Evolutionary conservation across 768 basidiomycete species (phyloP), one percentile per base, ranked within the genome.

Genomic region (Mycena galericulata): DNA sequence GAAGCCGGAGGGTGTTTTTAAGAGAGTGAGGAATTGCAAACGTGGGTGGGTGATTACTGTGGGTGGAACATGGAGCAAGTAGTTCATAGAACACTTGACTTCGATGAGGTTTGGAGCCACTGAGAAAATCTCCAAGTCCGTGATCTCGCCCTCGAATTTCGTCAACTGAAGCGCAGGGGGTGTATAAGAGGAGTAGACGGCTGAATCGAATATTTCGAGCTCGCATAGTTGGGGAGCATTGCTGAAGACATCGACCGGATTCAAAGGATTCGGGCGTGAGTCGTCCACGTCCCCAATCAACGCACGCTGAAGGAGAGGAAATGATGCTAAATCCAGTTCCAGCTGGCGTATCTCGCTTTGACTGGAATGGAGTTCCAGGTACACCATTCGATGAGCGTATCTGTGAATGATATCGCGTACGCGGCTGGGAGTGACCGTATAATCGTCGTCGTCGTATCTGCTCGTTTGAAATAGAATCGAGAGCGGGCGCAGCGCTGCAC

Each of bases 11-110:
- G 1, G 14, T 32, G 63, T 32, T 4, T 11, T 30, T 20, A 29
- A 29, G 29, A 66, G 36, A 45, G 56, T 51, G 29, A 66, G 38
- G 17, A 57, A 66, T 20, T 32, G 27, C 36, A 59, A 27, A 8
- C 49, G 26, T 6, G 8, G 34, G 14, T 36, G 34, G 14, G 14
- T 36, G 14, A 36, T 36, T 6, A 58, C 24, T 0, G 17, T 45
- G 7, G 20, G 24, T 5, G 11, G 9, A 8, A 29, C 26, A 4
- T 11, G 12, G 12, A 1, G 4, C 8, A 36, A 36, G 34, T 41
- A 18, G 6, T 0, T 12, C 27, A 30, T 14, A 3, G 27, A 0
- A 24, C 60, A 62, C 9, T 14, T 30, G n/a, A 24, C 27, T 38
- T 62, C 60, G 18, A 12, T 24, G 20, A 62, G 49, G 24, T 62